Evolutionary conservation across 2,329 filamentous ascomycete species (phyloP).

Genomic region (Nemania bipapillata): DNA sequence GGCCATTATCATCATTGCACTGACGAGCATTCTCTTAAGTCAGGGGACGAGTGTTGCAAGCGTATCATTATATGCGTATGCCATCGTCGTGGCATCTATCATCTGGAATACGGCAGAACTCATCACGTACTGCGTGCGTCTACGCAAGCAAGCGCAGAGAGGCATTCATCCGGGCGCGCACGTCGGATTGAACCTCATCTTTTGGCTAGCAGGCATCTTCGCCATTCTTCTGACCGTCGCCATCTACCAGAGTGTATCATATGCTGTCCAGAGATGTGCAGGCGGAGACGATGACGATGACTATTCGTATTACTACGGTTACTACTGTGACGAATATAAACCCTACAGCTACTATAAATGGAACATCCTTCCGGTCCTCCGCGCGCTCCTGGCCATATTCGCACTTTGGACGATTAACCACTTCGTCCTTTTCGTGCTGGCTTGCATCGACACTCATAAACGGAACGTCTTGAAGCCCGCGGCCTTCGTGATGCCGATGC

Average conservation of each 20-base stretch:
- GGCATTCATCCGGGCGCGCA: slow-evolving; percentile 51
- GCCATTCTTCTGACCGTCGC: slow-evolving; percentile 39
- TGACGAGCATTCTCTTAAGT: slow-evolving; percentile 42
- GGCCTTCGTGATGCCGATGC: slow-evolving; percentile 36
- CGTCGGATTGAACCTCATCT: slow-evolving; percentile 46
- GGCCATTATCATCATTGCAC: slow-evolving; percentile 44
- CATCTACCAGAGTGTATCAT: slow-evolving; percentile 15
- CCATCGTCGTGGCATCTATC: slow-evolving; percentile 44
- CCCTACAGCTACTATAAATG: slow-evolving; percentile 22
- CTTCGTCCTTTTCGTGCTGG: slow-evolving; percentile 75
- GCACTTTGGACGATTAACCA: slow-evolving; percentile 81
- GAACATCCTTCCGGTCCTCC: slow-evolving; percentile 53
- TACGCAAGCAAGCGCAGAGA: slow-evolving; percentile 42
- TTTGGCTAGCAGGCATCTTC: slow-evolving; percentile 47
- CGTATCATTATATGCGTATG: slow-evolving; percentile 38
- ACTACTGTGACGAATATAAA: slow-evolving; percentile 37
- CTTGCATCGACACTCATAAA: slow-evolving; percentile 50
- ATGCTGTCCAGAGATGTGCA: slow-evolving; percentile 17
- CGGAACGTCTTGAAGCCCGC: slow-evolving; percentile 44
- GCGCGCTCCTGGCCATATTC: slow-evolving; percentile 74
- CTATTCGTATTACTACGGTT: slow-evolving; percentile 12
- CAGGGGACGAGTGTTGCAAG: slow-evolving; percentile 13
- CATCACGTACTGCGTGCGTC: slow-evolving; percentile 45
- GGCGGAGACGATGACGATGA: slow-evolving; percentile 12
- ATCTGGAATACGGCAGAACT: slow-evolving; percentile 49